Evolutionary conservation across 2,329 filamentous ascomycete genomes (phyloP).

Genomic region (Aspergillus fumigatiaffinis): DNA sequence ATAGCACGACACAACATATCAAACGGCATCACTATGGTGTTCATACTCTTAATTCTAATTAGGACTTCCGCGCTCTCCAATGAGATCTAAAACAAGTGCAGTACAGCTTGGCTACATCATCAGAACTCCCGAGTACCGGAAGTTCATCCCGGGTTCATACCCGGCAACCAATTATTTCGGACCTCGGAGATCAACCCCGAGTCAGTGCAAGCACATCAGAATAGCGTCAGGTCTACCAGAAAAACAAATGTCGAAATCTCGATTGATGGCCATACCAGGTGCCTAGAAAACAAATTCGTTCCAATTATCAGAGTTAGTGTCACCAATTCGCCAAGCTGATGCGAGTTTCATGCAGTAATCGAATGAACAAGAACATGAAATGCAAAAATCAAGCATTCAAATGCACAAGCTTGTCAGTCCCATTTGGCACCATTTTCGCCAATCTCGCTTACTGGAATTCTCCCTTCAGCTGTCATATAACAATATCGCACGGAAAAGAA

Average conservation of each 20-base stretch:
- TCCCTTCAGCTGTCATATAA: neutral
- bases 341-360: neutral
- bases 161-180: too few relatives aligned
- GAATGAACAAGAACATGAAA: neutral
- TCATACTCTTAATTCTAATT: neutral
- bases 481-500: neutral
- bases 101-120: too few relatives aligned
- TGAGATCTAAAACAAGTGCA: too few relatives aligned
- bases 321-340: neutral
- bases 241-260: neutral
- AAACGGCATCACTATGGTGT: neutral
- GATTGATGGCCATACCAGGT: neutral
- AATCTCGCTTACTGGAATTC: neutral
- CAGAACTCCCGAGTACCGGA: neutral
- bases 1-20: neutral
- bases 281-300: neutral
- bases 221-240: neutral
- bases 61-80: too few relatives aligned
- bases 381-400: neutral
- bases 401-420: neutral
- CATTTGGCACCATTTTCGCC: neutral
- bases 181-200: neutral
- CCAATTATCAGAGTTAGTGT: too few relatives aligned
- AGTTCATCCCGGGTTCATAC: neutral
- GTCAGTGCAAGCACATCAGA: neutral